Conservation (phyloP, 768 basidiomycete genomes). For the Trametes elegans region DNA sequence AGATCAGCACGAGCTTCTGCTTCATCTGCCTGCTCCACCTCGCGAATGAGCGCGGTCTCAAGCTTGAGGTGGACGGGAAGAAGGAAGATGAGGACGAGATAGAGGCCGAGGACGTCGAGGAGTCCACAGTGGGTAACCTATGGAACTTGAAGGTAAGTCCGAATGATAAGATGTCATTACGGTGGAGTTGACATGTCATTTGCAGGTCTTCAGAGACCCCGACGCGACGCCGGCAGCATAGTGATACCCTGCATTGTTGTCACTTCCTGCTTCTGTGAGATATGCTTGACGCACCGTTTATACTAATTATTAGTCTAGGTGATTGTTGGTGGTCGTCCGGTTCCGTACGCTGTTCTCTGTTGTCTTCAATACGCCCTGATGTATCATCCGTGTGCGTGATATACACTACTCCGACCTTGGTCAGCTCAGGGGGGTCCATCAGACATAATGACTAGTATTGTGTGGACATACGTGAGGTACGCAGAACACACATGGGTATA, state of each 20-base stretch:
- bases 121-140: conserved; percentile 62
- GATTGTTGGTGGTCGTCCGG: not conserved
- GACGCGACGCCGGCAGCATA: conserved; percentile 24
- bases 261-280: not conserved
- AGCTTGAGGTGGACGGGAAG: conserved; percentile 56
- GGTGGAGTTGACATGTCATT: not conserved
- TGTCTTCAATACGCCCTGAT: not conserved
- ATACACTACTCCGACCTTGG: not conserved
- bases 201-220: conserved; percentile 27
- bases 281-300: not conserved
- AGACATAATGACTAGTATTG: too few relatives aligned
- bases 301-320: not conserved
- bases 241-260: conserved; percentile 2
- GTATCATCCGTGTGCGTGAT: not conserved
- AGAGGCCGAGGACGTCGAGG: conserved; percentile 38
- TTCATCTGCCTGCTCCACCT: conserved; percentile 97
- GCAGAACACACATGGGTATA: too few relatives aligned
- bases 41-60: conserved; percentile 94
- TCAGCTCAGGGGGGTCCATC: too few relatives aligned
- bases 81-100: conserved; percentile 37
- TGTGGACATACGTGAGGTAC: too few relatives aligned
- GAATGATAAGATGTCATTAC: too few relatives aligned
- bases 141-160: conserved; percentile 72
- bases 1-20: conserved; percentile 98
- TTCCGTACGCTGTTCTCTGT: not conserved